These are phyloP conservation scores for Linderina pennispora DNA, from an alignment of 192 early-diverging fungal genomes.

Conservation along the genomic window DNA sequence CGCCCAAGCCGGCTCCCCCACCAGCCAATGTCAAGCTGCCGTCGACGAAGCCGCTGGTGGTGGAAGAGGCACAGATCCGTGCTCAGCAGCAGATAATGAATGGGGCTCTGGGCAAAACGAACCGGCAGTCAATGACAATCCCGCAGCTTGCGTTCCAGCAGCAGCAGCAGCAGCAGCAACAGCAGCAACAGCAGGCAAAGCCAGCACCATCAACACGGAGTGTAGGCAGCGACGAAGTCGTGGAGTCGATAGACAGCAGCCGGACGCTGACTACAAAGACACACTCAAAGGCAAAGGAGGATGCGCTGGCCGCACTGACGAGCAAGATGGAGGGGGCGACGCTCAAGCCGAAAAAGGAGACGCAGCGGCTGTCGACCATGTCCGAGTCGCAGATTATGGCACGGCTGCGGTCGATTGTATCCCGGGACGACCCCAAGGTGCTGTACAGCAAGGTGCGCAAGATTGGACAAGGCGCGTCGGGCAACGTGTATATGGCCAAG, in stretches of 20 bases:
- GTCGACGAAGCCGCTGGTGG: conserved; percentile 36
- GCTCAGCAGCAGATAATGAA: conserved; percentile 11
- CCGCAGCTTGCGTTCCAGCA: conserved; percentile 21
- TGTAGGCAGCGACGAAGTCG: conserved; percentile 9
- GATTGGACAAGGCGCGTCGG: conserved; percentile 97
- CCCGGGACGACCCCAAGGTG: conserved; percentile 81
- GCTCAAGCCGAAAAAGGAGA: conserved; percentile 60
- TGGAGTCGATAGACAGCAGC: too few relatives aligned
- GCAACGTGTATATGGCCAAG: conserved; percentile 94
- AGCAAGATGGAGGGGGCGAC: conserved; percentile 39
- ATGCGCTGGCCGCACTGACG: conserved; percentile 47
- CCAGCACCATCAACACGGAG: conserved; percentile 21
- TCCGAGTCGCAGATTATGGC: conserved; percentile 94
- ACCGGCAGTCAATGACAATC: conserved; percentile 17
- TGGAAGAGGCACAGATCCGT: conserved; percentile 46
- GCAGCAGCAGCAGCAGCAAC: conserved; percentile 1
- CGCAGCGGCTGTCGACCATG: conserved; percentile 80
- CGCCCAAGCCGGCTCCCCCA: conserved; percentile 26
- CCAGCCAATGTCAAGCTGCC: conserved; percentile 39
- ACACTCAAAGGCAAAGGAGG: conserved; percentile 48
- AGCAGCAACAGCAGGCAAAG: conserved; percentile 3
- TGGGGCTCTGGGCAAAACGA: conserved; percentile 14
- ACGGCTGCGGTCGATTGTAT: conserved; percentile 81
- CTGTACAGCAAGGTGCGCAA: conserved; percentile 93
- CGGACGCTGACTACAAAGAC: conserved; percentile 42